Base-by-base conservation (phyloP, 179 eudicot species). In the Spergularia azorica region DNA sequence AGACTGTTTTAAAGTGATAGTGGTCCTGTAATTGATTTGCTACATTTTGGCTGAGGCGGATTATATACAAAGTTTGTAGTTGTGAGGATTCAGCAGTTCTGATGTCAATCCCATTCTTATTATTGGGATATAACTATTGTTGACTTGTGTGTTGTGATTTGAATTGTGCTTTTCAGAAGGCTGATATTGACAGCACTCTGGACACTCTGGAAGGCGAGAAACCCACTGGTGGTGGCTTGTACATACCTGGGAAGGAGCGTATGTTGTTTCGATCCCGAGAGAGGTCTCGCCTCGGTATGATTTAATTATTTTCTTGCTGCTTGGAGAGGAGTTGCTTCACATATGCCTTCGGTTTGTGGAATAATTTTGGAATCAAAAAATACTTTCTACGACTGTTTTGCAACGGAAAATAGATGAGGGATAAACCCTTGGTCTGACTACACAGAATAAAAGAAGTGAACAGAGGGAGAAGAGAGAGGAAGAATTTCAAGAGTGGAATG, bases 211-310 rank as follows among this genome's bases (percentile, higher is more conserved):
- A 81, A 48, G 88, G 96, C 3, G 99, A 93, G 68, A 72, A 85
- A 69, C 15, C 80, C 2, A 73, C 84, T 54, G 81, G 50, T 50
- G 97, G 98, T 15, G 98, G 97, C 1, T 80, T 96, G 79, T 72
- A 43, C 58, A 46, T 90, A 15, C 90, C 93, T n/a, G 96, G 88
- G 10, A 89, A 94, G 79, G 95, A 89, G 8, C 90, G 93, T 60
- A 80, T 91, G 65, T 84, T 94, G 50, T 96, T 79, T 80, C 85
- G 81, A 76, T 86, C 84, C 9, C 85, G 91, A 0, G 96, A 94
- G 82, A 96, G 87, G 79, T 96, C 99, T 5, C 89, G 88, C 60
- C 83, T 94, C 58, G 99, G 99, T 94, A 87, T 12, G 72, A 5
- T 62, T 61, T 13, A 52, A 2, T 46, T 43, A 32, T 7, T 4